A percentile compares a stretch with the other conserved stretches of the same genome.
Evolutionary conservation across 352 stramenopile species (phyloP).

Genomic region (Phytophthora foliorum): DNA sequence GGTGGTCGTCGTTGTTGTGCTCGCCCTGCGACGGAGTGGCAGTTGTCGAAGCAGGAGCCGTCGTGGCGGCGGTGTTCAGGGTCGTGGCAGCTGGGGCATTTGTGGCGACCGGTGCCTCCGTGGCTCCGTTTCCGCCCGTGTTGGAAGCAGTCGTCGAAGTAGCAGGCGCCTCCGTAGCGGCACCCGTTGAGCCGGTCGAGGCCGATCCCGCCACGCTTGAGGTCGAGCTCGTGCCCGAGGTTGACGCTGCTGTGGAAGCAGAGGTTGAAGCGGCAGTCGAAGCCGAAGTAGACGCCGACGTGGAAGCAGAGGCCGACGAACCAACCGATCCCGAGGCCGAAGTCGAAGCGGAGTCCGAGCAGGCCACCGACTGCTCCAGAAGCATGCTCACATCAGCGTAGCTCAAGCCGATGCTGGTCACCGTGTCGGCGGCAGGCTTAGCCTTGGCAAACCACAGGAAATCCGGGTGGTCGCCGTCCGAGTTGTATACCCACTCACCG

Average conservation of each 20-base stretch:
- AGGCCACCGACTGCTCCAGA: constrained; percentile 35
- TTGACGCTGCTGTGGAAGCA: not conserved
- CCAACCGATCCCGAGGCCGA: constrained; percentile 3
- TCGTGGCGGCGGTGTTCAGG: not conserved
- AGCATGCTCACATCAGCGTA: constrained; percentile 46
- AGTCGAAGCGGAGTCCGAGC: constrained; percentile 5
- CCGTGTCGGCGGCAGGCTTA: constrained; percentile 29
- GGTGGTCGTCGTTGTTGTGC: not conserved
- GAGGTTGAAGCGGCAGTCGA: constrained; percentile 10
- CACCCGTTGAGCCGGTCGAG: constrained; percentile 23
- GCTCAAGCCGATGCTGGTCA: constrained; percentile 42
- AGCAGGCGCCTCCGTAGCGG: constrained; percentile 8
- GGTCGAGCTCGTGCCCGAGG: constrained; percentile 2
- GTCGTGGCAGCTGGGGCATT: constrained; percentile 1
- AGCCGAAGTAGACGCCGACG: constrained; percentile 4
- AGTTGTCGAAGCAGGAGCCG: constrained; percentile 6
- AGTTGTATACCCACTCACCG: constrained; percentile 53
- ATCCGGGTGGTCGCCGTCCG: constrained; percentile 41
- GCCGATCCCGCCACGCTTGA: constrained; percentile 9
- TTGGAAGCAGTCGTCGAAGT: constrained; percentile 19
- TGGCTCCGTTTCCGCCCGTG: constrained; percentile 13
- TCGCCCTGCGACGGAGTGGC: not conserved
- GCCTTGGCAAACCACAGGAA: constrained; percentile 47
- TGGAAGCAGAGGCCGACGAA: constrained; percentile 17
- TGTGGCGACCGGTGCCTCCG: constrained; percentile 9